Evolutionary conservation across 1,139 yeast species (phyloP).

Genomic region (Saccharomyces hybrid): DNA sequence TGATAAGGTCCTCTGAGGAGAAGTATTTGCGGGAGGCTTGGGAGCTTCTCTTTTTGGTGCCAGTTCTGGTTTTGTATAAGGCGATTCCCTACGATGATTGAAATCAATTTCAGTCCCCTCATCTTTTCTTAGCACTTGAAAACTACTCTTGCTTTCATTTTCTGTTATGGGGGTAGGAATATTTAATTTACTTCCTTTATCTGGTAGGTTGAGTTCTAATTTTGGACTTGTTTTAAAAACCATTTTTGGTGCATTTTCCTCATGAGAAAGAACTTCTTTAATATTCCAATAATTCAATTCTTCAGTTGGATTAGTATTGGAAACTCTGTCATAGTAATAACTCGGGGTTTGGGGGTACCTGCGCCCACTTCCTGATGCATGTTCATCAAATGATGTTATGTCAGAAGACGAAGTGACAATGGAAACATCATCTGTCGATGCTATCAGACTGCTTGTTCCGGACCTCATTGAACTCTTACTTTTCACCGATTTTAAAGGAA

Average conservation of each 20-base stretch:
- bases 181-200: neutral
- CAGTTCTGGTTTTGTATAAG: conserved; percentile 43
- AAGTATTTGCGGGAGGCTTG: conserved; percentile 45
- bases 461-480: conserved; percentile 26
- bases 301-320: conserved; percentile 28
- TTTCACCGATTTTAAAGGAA: conserved; percentile 14
- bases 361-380: conserved; percentile 17
- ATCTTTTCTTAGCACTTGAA: conserved; percentile 60
- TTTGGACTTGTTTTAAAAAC: conserved; percentile 8
- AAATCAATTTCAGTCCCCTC: conserved; percentile 65
- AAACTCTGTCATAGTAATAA: conserved; percentile 23
- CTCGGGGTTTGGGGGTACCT: conserved; percentile 31
- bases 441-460: conserved; percentile 17
- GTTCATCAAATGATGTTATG: conserved; percentile 28
- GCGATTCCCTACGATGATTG: conserved; percentile 71
- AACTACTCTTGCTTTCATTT: conserved; percentile 26
- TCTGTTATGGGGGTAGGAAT: conserved; percentile 4
- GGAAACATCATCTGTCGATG: conserved; percentile 26
- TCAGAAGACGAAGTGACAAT: conserved; percentile 28
- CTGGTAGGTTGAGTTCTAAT: neutral
- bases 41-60: conserved; percentile 65
- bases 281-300: conserved; percentile 55
- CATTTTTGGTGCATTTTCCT: conserved; percentile 11
- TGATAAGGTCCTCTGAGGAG: conserved; percentile 19
- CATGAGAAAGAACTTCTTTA: conserved; percentile 36